Percentiles rank a stretch among this genome's conserved stretches.
phyloP scores from a whole-genome alignment of 108 stramenopile genomes.

The Epithemia pelagica region DNA sequence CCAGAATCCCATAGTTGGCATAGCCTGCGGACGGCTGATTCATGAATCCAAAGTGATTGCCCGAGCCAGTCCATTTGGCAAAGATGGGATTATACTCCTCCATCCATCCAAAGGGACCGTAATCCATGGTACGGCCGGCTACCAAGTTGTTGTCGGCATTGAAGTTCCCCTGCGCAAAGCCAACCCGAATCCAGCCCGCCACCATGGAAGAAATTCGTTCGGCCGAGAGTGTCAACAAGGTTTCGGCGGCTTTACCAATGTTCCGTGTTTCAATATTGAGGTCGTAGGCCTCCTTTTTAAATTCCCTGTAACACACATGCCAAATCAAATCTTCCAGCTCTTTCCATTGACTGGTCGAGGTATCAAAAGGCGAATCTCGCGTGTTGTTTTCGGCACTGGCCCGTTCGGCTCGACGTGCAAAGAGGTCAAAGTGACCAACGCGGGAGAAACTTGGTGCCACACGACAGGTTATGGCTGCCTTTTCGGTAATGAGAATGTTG shows the following conservation, averaged over 20 bases:
- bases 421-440: conserved; percentile 85
- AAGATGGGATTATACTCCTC: conserved; percentile 79
- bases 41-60: conserved; percentile 85
- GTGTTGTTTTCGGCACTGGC: conserved; percentile 5
- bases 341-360: conserved; percentile 41
- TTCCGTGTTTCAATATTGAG: conserved; percentile 44
- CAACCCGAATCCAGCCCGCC: conserved; percentile 82
- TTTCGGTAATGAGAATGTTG: conserved; percentile 69
- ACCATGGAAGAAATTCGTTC: conserved; percentile 65
- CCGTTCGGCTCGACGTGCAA: conserved; percentile 45
- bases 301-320: conserved; percentile 83
- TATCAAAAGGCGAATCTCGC: conserved; percentile 16
- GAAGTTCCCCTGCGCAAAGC: conserved; percentile 94
- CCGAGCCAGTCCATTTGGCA: conserved; percentile 79
- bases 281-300: conserved; percentile 46
- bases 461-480: conserved; percentile 83
- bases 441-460: conserved; percentile 70
- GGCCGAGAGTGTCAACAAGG: conserved; percentile 45
- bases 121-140: conserved; percentile 87
- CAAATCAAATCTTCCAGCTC: conserved; percentile 69
- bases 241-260: conserved; percentile 41
- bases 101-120: conserved; percentile 93
- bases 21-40: conserved; percentile 81
- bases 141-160: conserved; percentile 91
- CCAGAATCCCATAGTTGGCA: conserved; percentile 75